Conservation (phyloP, 2,329 filamentous ascomycete species). For the Epichloe sp. region DNA sequence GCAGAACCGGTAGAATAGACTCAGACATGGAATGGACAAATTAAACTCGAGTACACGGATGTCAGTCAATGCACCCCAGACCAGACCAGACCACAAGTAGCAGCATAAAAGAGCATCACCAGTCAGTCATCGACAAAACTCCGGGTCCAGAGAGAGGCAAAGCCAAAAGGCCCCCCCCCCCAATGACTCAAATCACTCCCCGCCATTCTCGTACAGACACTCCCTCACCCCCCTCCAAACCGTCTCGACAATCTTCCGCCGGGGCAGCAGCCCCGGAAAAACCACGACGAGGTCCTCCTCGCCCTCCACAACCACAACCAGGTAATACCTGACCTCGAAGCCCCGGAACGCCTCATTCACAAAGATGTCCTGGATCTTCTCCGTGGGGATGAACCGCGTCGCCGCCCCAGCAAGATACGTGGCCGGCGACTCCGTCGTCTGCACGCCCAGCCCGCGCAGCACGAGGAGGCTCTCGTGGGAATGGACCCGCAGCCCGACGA, state of each 20-base stretch:
- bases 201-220: conserved; percentile 55
- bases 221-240: conserved; percentile 80
- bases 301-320: conserved; percentile 79
- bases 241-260: conserved; percentile 61
- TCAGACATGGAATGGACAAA: neutral
- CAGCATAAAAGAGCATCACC: no score
- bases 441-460: conserved; percentile 77
- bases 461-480: conserved; percentile 76
- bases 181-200: conserved; percentile 7
- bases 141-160: no score
- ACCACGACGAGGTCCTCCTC: conserved; percentile 89
- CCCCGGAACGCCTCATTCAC: conserved; percentile 92
- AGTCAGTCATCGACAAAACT: no score
- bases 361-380: conserved; percentile 82
- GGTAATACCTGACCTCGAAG: conserved; percentile 80
- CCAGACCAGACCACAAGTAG: no score
- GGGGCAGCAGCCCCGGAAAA: conserved; percentile 70
- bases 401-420: conserved; percentile 45
- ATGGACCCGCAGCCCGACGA: conserved; percentile 33
- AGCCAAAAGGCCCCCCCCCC: no score
- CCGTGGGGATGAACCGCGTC: conserved; percentile 67
- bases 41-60: no score
- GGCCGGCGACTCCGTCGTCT: conserved; percentile 54
- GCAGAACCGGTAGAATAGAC: neutral
- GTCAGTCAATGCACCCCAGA: no score